Conservation (phyloP, 768 basidiomycete species). For the Melanogaster broomeanus region DNA sequence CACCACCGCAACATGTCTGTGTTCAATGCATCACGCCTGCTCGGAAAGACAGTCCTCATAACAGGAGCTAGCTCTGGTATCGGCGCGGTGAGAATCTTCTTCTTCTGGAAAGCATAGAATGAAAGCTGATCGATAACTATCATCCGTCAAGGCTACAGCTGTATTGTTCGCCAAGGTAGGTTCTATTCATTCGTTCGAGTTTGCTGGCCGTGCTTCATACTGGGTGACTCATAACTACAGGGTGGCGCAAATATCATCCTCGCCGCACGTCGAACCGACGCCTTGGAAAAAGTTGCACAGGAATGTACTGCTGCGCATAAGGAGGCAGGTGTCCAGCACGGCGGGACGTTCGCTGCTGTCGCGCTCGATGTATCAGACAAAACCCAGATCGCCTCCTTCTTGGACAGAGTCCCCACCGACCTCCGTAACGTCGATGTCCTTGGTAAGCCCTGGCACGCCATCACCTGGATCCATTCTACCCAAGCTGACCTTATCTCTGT, state of each 20-base stretch:
- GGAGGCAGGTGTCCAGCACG: conserved; percentile 67
- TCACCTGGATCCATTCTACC: neutral
- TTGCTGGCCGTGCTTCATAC: neutral
- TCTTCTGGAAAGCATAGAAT: neutral
- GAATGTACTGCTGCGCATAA: conserved; percentile 70
- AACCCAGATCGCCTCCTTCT: conserved; percentile 64
- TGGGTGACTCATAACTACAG: conserved; percentile 36
- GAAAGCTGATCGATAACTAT: conserved; percentile 1
- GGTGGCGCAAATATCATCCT: conserved; percentile 89
- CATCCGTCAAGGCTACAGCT: conserved; percentile 68
- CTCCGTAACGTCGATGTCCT: conserved; percentile 81
- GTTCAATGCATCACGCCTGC: conserved; percentile 78
- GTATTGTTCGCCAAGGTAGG: conserved; percentile 83
- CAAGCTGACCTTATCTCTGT: neutral
- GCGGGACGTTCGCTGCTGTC: conserved; percentile 75
- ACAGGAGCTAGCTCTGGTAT: conserved; percentile 92
- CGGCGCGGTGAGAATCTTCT: conserved; percentile 65
- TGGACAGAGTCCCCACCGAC: conserved; percentile 69
- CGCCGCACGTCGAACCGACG: conserved; percentile 75
- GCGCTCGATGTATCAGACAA: conserved; percentile 83
- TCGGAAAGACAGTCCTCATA: conserved; percentile 83
- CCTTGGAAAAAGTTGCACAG: conserved; percentile 67
- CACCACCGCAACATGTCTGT: conserved; percentile 57
- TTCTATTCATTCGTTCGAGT: neutral
- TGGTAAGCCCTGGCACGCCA: conserved; percentile 52